Evolutionary conservation across 192 early-diverging fungal genomes (phyloP), one percentile per base, ranked within the genome.

Genomic region (Kappamyces sp.): DNA sequence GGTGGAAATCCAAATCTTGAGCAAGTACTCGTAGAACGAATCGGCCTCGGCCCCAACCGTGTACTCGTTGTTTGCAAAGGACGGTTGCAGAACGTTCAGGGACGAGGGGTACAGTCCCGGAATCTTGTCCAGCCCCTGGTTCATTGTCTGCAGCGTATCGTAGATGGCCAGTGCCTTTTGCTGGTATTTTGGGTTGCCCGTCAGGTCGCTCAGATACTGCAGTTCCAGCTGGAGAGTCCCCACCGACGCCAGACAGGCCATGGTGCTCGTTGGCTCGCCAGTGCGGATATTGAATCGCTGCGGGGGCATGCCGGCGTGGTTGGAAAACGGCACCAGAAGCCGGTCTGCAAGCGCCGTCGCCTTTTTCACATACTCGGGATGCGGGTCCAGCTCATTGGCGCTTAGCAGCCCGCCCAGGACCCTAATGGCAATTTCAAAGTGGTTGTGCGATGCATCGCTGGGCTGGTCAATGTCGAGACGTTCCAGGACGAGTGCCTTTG

Each of bases 221-320:
- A 88, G 88, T 68, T 94, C 91, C 35, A 94, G 72, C 58, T 91
- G 87, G 37, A 91, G 66, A 0, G 87, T 84, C 41, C 90, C 91
- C 5, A 68, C 55, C 43, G 71, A 62, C 3, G 74, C 63, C 44
- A 70, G 23, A 23, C 23, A 23, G 23, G 23, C 23, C 23, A 23
- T 23, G 13, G 43, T 44, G 13, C 9, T 10, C 9, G 13, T 44
- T 9, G 43, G 43, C 43, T 44, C 13, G 50, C 50, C 50, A 0
- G 50, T 51, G 8, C 9, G 10, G 8, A 51, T 23, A 64, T 10
- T 72, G 49, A 34, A 59, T 23, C 33, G 38, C 40, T 57, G 65
- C 5, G 49, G 58, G n/a, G 55, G 55, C 7, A 58, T 43, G 10
- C 51, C 51, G 43, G 55, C 9, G 7, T 51, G 9, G 13, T 12